Base-by-base conservation (phyloP, 768 basidiomycete genomes). In the Tylopilus rubrobrunneus region DNA sequence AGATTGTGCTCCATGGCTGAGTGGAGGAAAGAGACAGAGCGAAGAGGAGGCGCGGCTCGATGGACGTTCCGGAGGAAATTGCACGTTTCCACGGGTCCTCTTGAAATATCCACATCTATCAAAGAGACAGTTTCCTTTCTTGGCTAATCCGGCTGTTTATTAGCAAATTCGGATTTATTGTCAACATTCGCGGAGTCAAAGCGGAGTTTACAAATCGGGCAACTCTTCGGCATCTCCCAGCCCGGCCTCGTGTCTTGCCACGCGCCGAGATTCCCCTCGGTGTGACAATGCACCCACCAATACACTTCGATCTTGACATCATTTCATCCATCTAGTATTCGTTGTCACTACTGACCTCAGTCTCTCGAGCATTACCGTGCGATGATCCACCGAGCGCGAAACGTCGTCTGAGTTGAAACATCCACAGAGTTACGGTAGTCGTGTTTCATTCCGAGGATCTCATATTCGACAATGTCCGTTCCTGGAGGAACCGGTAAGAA, bases 1-100 rank as follows among this genome's bases (percentile, higher is more conserved):
- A 62, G 15, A 8, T 23, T 52, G 14, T 58, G 56, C 19, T 70
- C 68, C 68, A 70, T 70, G 21, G 45, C 4, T 2, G n/a, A 40
- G 39, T 2, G 56, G 69, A 14, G 64, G 36, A 67, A 55, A 39
- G 53, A 49, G 40, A 57, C 70, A 66, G 57, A 56, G 70, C 61
- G 52, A 53, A 58, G 65, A 60, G 52, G 55, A 55, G 53, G 52
- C 51, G 25, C 47, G 48, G 43, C 62, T 56, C 31, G 31, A 51
- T 65, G 62, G 56, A 49, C 53, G 50, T 52, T 47, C 60, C 62
- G 56, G 49, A 49, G 52, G 56, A 48, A 50, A 39, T 52, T 49
- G 41, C 21, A 12, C 44, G 53, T 52, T 54, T 62, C 58, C 49
- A 46, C 48, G 52, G 61, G 48, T 39, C 17, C 21, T 3, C 50